phyloP scores from a whole-genome alignment of 139 green algal genomes.

The Mesostigma viride region DNA sequence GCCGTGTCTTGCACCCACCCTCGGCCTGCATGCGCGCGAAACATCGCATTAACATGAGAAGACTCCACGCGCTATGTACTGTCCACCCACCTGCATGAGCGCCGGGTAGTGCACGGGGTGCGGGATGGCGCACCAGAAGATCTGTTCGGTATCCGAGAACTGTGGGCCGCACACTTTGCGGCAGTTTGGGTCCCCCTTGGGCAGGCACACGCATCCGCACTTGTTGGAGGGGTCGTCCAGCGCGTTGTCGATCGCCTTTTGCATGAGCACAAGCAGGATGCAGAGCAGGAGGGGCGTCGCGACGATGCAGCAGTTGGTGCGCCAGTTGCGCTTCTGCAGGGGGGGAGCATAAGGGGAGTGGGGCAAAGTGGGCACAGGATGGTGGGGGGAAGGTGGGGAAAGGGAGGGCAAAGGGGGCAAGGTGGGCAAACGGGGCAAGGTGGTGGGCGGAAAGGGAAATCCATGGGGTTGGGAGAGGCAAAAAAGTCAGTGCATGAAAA shows the following conservation, averaged over 20 bases:
- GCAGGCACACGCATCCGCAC: neutral
- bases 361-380: too few relatives aligned
- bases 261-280: neutral
- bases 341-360: too few relatives aligned
- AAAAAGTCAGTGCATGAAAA: neutral
- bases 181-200: neutral
- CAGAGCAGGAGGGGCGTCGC: neutral
- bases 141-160: neutral
- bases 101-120: neutral
- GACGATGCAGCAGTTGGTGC: constrained; percentile 11
- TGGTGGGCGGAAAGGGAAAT: too few relatives aligned
- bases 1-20: too few relatives aligned
- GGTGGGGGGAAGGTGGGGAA: too few relatives aligned
- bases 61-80: too few relatives aligned
- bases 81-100: neutral
- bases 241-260: neutral
- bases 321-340: constrained; percentile 10
- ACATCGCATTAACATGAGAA: too few relatives aligned
- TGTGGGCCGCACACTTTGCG: neutral
- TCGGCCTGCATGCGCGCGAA: too few relatives aligned
- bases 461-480: too few relatives aligned
- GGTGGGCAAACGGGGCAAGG: too few relatives aligned
- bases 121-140: neutral
- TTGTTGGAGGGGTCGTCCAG: neutral
- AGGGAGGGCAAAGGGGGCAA: too few relatives aligned